Evolutionary conservation across 2,329 filamentous ascomycete genomes (phyloP), one percentile per base, ranked within the genome.

Genomic region (Pochonia chlamydosporia): DNA sequence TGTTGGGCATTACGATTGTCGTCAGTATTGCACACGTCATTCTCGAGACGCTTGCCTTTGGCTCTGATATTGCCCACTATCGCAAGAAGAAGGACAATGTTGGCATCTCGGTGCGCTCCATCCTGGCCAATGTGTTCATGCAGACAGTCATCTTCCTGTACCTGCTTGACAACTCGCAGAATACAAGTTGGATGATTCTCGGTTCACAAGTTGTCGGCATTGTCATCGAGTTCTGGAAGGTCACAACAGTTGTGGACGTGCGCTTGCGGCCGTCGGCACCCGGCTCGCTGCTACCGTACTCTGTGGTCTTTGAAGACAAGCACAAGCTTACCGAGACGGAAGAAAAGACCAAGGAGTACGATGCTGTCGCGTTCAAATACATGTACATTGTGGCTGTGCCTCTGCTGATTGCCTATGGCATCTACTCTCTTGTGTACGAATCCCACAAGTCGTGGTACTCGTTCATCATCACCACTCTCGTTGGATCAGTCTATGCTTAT

Each of bases 21-120:
- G 93, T 95, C 57, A 91, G 83, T 54, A 78, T 99, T 49, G 76
- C 93, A 33, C 93, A 99, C 70, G 90, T 96, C 78, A 74, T 99
- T 56, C 92, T 99, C 54, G 93, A 99, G 69, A 91, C 87, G 61
- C 79, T 99, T 28, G 93, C 93, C 2, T 99, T 99, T 73, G 96
- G 95, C 61, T 96, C 87, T 63, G 93, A 99, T 64, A 96, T 99
- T 64, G 83, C 90, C 42, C 93, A 99, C 70, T 99, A 93, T 82
- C 89, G 91, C 63, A 96, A 97, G 75, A 99, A 99, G 85, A 99
- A 99, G 76, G 95, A 97, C 72, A 93, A 96, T 49, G 87, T 99
- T 24, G 93, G 93, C 53, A 95, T 96, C 40, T 96, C 91, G 1
- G 87, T 99, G 50, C 89, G 93, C 48, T 95, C 92, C 26, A 99